These are phyloP conservation scores for Farysia itapuensis DNA, from an alignment of 1,284 basidiomycete species.

Conservation along the genomic window DNA sequence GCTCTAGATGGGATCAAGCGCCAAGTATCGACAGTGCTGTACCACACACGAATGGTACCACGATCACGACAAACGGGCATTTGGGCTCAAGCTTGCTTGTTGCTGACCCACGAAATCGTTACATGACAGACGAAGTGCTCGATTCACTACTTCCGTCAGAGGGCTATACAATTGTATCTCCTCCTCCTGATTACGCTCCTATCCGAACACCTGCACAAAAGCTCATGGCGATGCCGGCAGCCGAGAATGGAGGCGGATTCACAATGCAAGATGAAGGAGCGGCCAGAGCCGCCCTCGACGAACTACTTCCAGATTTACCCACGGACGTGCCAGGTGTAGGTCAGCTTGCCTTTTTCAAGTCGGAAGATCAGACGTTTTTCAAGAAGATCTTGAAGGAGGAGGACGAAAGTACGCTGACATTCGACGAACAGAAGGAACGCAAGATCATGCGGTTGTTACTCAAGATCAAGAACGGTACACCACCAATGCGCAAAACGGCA, in stretches of 20 bases:
- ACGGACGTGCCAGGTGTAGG: constrained; percentile 98
- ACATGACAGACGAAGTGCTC: constrained; percentile 92
- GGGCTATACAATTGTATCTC: constrained; percentile 88
- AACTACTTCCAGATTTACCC: constrained; percentile 85
- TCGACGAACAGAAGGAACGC: constrained; percentile 99
- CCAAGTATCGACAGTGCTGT: constrained; percentile 57
- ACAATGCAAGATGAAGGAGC: constrained; percentile 93
- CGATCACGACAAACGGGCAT: neutral
- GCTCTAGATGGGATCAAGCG: constrained; percentile 93
- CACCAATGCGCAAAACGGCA: constrained; percentile 95
- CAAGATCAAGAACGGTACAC: constrained; percentile 99
- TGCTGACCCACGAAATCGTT: constrained; percentile 85
- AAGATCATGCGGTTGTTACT: constrained; percentile 99
- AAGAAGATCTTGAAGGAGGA: constrained; percentile 93
- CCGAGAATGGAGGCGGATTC: constrained; percentile 74
- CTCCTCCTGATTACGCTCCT: constrained; percentile 90
- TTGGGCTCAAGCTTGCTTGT: constrained; percentile 22
- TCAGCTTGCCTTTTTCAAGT: constrained; percentile 94
- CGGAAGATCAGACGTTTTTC: constrained; percentile 97
- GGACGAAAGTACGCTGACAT: constrained; percentile 76
- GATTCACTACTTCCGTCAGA: constrained; percentile 81
- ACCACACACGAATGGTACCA: constrained; percentile 3
- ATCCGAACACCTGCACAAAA: constrained; percentile 74
- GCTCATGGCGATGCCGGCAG: constrained; percentile 67
- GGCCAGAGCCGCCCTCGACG: constrained; percentile 79